These are phyloP conservation scores for Aegilops longissima DNA, from an alignment of 176 grass and related monocot genomes.

Conservation along the genomic window DNA sequence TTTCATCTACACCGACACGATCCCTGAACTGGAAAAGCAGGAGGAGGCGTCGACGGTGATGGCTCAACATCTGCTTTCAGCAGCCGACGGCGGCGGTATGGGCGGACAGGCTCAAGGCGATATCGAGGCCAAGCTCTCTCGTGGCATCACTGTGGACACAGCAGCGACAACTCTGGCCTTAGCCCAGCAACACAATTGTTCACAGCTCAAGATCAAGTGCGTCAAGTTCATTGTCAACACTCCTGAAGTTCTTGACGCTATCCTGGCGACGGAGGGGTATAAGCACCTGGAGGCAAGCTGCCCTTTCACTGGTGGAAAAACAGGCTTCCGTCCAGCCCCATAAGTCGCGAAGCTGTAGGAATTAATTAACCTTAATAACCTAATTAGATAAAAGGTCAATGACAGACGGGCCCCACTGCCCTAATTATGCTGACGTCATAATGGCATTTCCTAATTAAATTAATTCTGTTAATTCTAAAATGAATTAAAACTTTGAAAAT, in stretches of 20 bases:
- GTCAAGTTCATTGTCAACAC: constrained; percentile 33
- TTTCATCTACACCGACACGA: constrained; percentile 44
- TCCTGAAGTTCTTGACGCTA: constrained; percentile 12
- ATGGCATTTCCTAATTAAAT: too few relatives aligned
- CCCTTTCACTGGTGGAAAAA: too few relatives aligned
- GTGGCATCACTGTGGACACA: constrained; percentile 28
- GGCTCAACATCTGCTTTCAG: constrained; percentile 28
- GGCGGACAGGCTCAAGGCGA: constrained; percentile 40
- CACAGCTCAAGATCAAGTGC: constrained; percentile 38
- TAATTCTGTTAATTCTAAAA: too few relatives aligned
- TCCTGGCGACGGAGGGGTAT: background rate
- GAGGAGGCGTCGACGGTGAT: background rate
- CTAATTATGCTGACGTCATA: too few relatives aligned
- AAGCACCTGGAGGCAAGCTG: too few relatives aligned
- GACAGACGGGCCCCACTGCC: too few relatives aligned
- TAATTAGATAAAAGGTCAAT: too few relatives aligned
- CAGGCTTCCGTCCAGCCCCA: too few relatives aligned
- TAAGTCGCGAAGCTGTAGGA: too few relatives aligned
- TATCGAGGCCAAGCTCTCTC: constrained; percentile 34
- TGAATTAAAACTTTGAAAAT: too few relatives aligned
- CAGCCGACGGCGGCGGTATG: constrained; percentile 43
- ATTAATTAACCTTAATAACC: too few relatives aligned
- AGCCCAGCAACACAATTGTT: constrained; percentile 41
- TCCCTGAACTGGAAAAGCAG: constrained; percentile 7
- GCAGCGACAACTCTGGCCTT: constrained; percentile 38